Evolutionary conservation across 2,329 filamentous ascomycete genomes (phyloP).

Genomic region (Erysiphe neolycopersici): DNA sequence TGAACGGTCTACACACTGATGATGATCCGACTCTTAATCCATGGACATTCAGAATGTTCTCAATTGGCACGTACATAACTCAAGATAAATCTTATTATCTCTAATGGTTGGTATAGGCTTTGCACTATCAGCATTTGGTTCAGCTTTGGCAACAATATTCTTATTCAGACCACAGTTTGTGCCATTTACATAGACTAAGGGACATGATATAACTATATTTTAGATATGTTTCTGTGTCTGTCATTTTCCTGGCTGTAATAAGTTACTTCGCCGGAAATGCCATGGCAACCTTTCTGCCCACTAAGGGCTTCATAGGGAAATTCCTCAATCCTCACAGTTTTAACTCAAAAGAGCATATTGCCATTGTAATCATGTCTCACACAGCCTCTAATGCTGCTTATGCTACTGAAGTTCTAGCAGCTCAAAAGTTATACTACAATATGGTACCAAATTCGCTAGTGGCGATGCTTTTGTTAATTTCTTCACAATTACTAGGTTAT

Average conservation of each 20-base stretch:
- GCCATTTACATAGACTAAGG: not conserved
- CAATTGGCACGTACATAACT: slow-evolving; percentile 12
- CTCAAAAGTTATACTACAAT: slow-evolving; percentile 21
- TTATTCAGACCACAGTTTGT: slow-evolving; percentile 20
- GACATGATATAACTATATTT: not conserved
- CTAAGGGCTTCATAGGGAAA: slow-evolving; percentile 13
- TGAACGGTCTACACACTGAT: slow-evolving; percentile 1
- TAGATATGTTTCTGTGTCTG: slow-evolving; percentile 16
- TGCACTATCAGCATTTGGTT: slow-evolving; percentile 15
- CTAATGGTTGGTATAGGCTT: slow-evolving; percentile 7
- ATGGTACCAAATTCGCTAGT: slow-evolving; percentile 11
- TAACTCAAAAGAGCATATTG: slow-evolving; percentile 14
- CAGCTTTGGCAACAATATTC: slow-evolving; percentile 19
- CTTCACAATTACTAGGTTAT: slow-evolving; percentile 21
- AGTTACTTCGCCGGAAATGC: slow-evolving; percentile 18
- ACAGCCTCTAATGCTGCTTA: slow-evolving; percentile 14
- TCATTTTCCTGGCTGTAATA: slow-evolving; percentile 20
- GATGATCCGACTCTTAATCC: slow-evolving; percentile 7
- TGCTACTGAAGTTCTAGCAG: slow-evolving; percentile 18
- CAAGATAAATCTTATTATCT: not conserved
- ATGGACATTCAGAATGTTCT: slow-evolving; percentile 17
- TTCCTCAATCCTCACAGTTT: slow-evolving; percentile 17
- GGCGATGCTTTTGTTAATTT: slow-evolving; percentile 19
- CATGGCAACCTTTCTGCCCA: slow-evolving; percentile 15
- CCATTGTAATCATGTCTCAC: slow-evolving; percentile 19